Percentiles rank a stretch among this genome's conserved stretches.
phyloP scores from a whole-genome alignment of 2,329 filamentous ascomycete genomes.

The Fusarium brachygibbosum region DNA sequence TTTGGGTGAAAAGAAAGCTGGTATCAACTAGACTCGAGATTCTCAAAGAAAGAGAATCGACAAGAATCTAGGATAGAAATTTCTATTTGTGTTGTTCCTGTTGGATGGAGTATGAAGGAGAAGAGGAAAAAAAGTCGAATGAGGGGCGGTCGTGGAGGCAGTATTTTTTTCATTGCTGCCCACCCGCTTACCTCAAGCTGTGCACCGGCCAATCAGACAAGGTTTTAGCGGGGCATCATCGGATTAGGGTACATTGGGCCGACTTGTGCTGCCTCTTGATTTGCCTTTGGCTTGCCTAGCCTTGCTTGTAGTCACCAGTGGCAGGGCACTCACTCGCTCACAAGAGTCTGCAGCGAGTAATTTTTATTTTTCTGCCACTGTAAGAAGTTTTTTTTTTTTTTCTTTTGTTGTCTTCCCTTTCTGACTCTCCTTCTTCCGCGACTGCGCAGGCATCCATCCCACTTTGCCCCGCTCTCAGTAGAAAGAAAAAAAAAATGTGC shows the following conservation, averaged over 20 bases:
- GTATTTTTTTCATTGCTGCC: slow-evolving; percentile 54
- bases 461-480: slow-evolving; percentile 26
- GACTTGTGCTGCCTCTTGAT: slow-evolving; percentile 16
- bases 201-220: slow-evolving; percentile 44
- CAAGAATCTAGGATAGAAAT: slow-evolving; percentile 59
- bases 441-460: slow-evolving; percentile 12
- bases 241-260: slow-evolving; percentile 49
- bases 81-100: slow-evolving; percentile 50
- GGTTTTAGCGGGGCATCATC: slow-evolving; percentile 35
- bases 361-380: slow-evolving; percentile 25
- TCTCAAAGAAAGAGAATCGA: slow-evolving; percentile 61
- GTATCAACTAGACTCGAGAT: slow-evolving; percentile 63
- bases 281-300: slow-evolving; percentile 5
- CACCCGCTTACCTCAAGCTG: slow-evolving; percentile 50
- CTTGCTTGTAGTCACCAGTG: neutral
- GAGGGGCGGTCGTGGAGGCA: slow-evolving; percentile 56
- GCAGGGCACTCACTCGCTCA: slow-evolving; percentile 20
- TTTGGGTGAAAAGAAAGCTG: slow-evolving; percentile 46
- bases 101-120: slow-evolving; percentile 51
- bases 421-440: neutral
- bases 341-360: slow-evolving; percentile 2
- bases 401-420: neutral
- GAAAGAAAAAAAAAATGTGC: slow-evolving; percentile 16
- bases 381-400: slow-evolving; percentile 19
- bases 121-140: slow-evolving; percentile 56